Evolutionary conservation across 2,329 filamentous ascomycete genomes (phyloP).

Genomic region (Balansia obtecta): DNA sequence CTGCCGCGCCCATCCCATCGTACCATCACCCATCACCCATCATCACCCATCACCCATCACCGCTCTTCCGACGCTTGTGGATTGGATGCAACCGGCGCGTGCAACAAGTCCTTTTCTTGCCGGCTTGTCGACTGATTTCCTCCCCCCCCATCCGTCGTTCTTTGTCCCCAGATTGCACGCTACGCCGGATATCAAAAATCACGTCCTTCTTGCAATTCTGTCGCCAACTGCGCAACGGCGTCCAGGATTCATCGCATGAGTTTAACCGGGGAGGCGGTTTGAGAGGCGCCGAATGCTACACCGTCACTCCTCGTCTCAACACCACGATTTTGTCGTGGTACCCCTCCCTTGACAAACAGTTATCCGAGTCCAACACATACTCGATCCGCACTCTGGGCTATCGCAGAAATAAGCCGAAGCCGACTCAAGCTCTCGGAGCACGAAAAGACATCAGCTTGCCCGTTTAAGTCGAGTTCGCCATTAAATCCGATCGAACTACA

Average conservation of each 20-base stretch:
- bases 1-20: not conserved
- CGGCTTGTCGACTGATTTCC: not conserved
- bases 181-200: not conserved
- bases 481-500: not conserved
- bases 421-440: not conserved
- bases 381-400: not conserved
- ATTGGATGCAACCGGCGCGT: not conserved
- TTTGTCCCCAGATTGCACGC: not conserved
- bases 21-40: constrained; percentile 3
- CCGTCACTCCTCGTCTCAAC: not conserved
- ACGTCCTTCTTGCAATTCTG: not conserved
- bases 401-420: not conserved
- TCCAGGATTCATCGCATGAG: not conserved
- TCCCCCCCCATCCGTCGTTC: not conserved
- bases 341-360: not conserved
- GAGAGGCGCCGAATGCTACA: not conserved
- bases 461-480: not conserved
- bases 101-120: constrained; percentile 1
- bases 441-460: not conserved
- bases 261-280: not conserved
- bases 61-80: constrained; percentile 3
- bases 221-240: not conserved
- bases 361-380: no score
- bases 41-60: constrained; percentile 9
- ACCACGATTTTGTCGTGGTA: not conserved